Evolutionary conservation across 805 yeast species (phyloP), one percentile per base, ranked within the genome.

Genomic region (Wickerhamiella galacta): DNA sequence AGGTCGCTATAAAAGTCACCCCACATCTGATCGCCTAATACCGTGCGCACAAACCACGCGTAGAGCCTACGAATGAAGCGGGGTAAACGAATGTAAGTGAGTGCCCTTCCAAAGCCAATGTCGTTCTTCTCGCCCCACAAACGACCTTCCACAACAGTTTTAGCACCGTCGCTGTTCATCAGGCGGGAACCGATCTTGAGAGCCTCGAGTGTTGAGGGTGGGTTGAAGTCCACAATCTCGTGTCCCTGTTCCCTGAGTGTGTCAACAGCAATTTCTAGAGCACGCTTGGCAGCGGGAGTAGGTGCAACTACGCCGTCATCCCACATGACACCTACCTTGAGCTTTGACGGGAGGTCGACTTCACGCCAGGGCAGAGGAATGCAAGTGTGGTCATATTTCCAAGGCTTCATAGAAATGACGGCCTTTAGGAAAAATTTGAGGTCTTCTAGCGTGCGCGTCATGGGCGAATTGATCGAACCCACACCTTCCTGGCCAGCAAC

Each of bases 171-270:
- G 6, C 56, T 52, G 22, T 43, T 37, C 23, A 58, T 47, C 29
- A 59, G 40, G 38, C 54, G 61, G 30, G 63, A 46, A 38, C 65
- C 79, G 29, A 74, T 63, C 3, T 75, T 73, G 39, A 65, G 66
- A 16, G 75, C 75, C 43, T 68, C 63, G 31, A 69, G 50, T 2
- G 71, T 68, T 33, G 60, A 64, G 21, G 78, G 70, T 3, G 66
- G 53, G 4, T 45, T 48, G 53, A 63, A 64, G 16, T 56, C 61
- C 7, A 64, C 58, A 16, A 64, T 54, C 31, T 59, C 62, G 40
- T 63, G 68, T 32, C 73, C 73, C 36, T 60, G 57, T 30, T 48
- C 54, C 33, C 45, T 38, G 31, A 60, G 47, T n/a, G 64, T 60
- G 9, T 56, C 64, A 5, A 52, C 56, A 9, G 58, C 48, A 30